phyloP scores from a whole-genome alignment of 163 green algal genomes.

The Chlamydomonas reinhardtii region DNA sequence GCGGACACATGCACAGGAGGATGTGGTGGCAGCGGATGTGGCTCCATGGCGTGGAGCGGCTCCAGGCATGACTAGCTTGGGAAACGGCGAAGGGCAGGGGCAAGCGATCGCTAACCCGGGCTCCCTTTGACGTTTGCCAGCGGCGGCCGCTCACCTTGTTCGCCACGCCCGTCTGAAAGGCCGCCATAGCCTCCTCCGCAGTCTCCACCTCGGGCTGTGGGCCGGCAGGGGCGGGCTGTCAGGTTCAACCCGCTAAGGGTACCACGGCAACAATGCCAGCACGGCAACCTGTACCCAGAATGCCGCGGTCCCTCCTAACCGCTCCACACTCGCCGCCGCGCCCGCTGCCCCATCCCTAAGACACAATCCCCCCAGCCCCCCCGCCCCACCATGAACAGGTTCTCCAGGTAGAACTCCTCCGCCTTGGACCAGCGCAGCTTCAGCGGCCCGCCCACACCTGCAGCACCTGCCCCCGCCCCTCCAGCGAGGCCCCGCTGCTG shows the following conservation, averaged over 20 bases:
- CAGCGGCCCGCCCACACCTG: not conserved
- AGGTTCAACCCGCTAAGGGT: not conserved
- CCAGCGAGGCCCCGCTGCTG: too few relatives aligned
- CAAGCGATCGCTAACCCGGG: too few relatives aligned
- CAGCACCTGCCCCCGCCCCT: not conserved
- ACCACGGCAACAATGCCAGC: too few relatives aligned
- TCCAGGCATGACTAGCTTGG: too few relatives aligned
- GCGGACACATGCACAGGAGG: too few relatives aligned
- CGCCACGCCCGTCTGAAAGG: constrained; percentile 36
- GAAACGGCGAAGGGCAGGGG: too few relatives aligned
- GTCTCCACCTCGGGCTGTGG: constrained; percentile 43
- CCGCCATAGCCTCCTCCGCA: constrained; percentile 11
- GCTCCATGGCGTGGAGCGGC: too few relatives aligned
- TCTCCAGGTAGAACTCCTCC: constrained; percentile 73
- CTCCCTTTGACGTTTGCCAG: too few relatives aligned
- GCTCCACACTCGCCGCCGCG: not conserved
- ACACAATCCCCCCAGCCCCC: not conserved
- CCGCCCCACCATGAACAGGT: constrained; percentile 58
- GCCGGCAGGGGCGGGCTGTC: not conserved
- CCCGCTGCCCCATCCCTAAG: too few relatives aligned
- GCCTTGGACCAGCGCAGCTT: constrained; percentile 51
- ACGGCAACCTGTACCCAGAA: too few relatives aligned
- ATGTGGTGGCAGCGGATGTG: too few relatives aligned
- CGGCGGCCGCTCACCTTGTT: constrained; percentile 45
- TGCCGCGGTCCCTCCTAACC: too few relatives aligned